These are phyloP conservation scores for Phytophthora capsici DNA, from an alignment of 352 stramenopile species.

Conservation along the genomic window DNA sequence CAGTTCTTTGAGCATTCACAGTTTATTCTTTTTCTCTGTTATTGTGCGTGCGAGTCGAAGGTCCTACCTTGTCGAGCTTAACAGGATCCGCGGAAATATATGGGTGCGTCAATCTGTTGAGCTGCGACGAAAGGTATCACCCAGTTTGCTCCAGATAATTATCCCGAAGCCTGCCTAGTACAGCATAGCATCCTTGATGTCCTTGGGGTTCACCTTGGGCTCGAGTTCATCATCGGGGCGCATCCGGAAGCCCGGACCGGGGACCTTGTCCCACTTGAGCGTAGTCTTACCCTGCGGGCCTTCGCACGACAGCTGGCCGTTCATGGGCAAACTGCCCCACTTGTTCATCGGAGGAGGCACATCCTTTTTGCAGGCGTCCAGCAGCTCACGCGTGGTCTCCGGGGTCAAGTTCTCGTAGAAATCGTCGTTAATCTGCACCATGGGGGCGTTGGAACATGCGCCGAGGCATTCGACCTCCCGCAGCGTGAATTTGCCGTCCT, in stretches of 20 bases:
- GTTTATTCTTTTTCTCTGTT: conserved; percentile 37
- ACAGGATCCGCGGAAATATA: conserved; percentile 33
- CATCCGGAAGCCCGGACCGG: conserved; percentile 90
- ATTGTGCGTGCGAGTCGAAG: conserved; percentile 28
- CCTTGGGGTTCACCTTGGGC: conserved; percentile 94
- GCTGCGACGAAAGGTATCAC: conserved; percentile 18
- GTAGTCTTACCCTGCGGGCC: conserved; percentile 96
- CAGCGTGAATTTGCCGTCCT: conserved; percentile 92
- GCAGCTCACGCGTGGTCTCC: conserved; percentile 96
- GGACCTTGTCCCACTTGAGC: conserved; percentile 88
- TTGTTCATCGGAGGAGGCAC: conserved; percentile 95
- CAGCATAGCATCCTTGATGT: conserved; percentile 91
- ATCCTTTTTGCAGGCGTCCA: conserved; percentile 97
- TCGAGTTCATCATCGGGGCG: conserved; percentile 91
- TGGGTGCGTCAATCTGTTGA: conserved; percentile 29
- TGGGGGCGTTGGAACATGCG: conserved; percentile 99
- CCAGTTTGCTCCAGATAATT: conserved; percentile 29
- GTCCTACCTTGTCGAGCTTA: conserved; percentile 16
- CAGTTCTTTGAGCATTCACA: conserved; percentile 35
- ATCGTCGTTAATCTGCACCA: conserved; percentile 99
- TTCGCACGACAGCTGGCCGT: conserved; percentile 99
- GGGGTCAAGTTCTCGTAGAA: conserved; percentile 98
- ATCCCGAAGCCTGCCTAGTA: conserved; percentile 60
- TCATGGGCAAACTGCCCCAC: conserved; percentile 99
- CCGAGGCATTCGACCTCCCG: conserved; percentile 99